phyloP scores from a whole-genome alignment of 2,329 filamentous ascomycete species.

The Xenosphaeropsis pyriputrescens region DNA sequence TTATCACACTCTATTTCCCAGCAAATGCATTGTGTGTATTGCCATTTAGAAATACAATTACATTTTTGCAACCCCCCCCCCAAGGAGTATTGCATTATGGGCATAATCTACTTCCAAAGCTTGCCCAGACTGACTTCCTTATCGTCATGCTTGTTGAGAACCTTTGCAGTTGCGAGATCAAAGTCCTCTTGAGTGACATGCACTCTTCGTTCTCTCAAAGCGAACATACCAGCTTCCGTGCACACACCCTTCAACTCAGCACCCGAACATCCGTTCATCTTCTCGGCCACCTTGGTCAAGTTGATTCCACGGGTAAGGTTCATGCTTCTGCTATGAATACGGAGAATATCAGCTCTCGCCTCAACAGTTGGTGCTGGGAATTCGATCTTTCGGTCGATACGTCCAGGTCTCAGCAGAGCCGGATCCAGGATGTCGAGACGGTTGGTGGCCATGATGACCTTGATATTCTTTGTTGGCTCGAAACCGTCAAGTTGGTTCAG shows the following conservation, averaged over 20 bases:
- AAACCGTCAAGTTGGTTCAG: conserved; percentile 98
- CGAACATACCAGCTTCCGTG: conserved; percentile 97
- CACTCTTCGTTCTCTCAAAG: conserved; percentile 83
- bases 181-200: conserved; percentile 99
- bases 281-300: conserved; percentile 95
- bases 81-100: too few relatives aligned
- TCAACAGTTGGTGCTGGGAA: conserved; percentile 95
- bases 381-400: conserved; percentile 97
- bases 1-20: too few relatives aligned
- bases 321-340: conserved; percentile 97
- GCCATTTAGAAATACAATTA: too few relatives aligned
- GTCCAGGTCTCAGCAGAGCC: conserved; percentile 83
- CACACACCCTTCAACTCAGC: conserved; percentile 98
- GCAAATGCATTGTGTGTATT: too few relatives aligned
- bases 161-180: conserved; percentile 95
- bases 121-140: conserved; percentile 89
- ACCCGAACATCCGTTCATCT: conserved; percentile 98
- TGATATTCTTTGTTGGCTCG: conserved; percentile 99
- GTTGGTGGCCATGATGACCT: conserved; percentile 99
- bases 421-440: conserved; percentile 95
- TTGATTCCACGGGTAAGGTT: conserved; percentile 97
- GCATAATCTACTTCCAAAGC: conserved; percentile 53
- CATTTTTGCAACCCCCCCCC: too few relatives aligned
- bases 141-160: conserved; percentile 98
- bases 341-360: conserved; percentile 90